Percentiles rank a stretch among this genome's conserved stretches.
These are phyloP conservation scores for Penicillium frequentans DNA, from an alignment of 2,329 filamentous ascomycete species.

Conservation along the genomic window DNA sequence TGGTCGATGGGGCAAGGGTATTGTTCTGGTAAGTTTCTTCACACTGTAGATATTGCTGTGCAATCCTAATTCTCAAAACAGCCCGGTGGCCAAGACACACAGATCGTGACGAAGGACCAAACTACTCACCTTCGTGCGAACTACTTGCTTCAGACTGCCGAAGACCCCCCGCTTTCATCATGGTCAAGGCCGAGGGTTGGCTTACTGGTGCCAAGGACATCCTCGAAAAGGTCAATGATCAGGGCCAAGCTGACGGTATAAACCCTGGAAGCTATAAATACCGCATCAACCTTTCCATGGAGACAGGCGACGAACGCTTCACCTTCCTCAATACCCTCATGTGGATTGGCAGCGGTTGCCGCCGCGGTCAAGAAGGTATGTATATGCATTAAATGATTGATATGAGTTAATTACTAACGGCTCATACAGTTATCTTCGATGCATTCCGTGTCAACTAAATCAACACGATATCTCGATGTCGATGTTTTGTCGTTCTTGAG, in stretches of 20 bases:
- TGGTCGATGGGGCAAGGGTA: constrained; percentile 53
- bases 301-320: constrained; percentile 52
- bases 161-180: constrained; percentile 53
- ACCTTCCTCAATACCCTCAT: constrained; percentile 51
- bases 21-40: constrained; percentile 44
- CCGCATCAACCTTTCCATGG: constrained; percentile 49
- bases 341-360: constrained; percentile 52
- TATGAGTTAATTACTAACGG: constrained; percentile 5
- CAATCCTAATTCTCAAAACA: constrained; percentile 17
- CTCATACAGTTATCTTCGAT: constrained; percentile 34
- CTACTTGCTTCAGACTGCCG: constrained; percentile 52
- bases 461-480: constrained; percentile 5
- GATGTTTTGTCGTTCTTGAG: constrained; percentile 23
- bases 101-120: constrained; percentile 50
- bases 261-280: constrained; percentile 52
- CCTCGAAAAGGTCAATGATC: constrained; percentile 49
- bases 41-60: neutral
- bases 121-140: constrained; percentile 46
- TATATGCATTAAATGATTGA: neutral
- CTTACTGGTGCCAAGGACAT: constrained; percentile 51
- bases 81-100: constrained; percentile 53
- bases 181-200: constrained; percentile 50
- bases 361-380: constrained; percentile 47
- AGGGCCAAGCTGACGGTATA: constrained; percentile 45
- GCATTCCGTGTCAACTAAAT: constrained; percentile 38